Evolutionary conservation across 1,139 yeast species (phyloP), one percentile per base, ranked within the genome.

Genomic region (Geotrichum candidum): DNA sequence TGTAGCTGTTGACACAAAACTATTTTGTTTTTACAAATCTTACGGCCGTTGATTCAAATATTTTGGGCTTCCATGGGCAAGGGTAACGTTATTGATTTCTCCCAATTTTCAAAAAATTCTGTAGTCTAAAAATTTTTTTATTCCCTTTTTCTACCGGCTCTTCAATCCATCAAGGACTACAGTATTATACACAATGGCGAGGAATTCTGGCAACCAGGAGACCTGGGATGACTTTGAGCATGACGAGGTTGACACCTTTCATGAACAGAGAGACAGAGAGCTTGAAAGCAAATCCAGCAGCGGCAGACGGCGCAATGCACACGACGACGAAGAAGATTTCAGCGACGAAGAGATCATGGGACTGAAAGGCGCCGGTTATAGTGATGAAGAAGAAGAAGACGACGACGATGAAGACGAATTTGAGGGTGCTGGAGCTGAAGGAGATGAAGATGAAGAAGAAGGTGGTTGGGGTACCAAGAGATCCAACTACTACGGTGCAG

Each of bases 401-500:
- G 69, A 61, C 7, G 71, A 66, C 41, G 73, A 69, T 29, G 70
- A 68, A 7, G 70, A 67, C 11, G 73, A 65, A 6, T 75, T 71
- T 48, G 70, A 68, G 23, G 68, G 59, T 3, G 72, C 65, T 38
- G 72, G 66, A 23, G 69, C 67, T 13, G 69, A 65, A 15, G 72
- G 64, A 11, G 69, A 78, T 51, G 83, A 80, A 10, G 86, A 80
- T 3, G 85, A 81, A 48, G 86, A 80, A 41, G 78, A 72, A 27
- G 80, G 79, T 63, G 88, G 88, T 7, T 92, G 99, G 98, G 98
- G 99, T 57, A 78, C 83, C 2, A 81, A 84, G 35, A 80, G 81
- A 65, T 81, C 83, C 66, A 86, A 88, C 68, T 92, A 90, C 74
- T 94, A 84, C 68, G 96, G 96, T 62, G 97, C 95, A 46, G 92